Conservation (phyloP, 2,329 filamentous ascomycete species). For the Venturia pyrina region DNA sequence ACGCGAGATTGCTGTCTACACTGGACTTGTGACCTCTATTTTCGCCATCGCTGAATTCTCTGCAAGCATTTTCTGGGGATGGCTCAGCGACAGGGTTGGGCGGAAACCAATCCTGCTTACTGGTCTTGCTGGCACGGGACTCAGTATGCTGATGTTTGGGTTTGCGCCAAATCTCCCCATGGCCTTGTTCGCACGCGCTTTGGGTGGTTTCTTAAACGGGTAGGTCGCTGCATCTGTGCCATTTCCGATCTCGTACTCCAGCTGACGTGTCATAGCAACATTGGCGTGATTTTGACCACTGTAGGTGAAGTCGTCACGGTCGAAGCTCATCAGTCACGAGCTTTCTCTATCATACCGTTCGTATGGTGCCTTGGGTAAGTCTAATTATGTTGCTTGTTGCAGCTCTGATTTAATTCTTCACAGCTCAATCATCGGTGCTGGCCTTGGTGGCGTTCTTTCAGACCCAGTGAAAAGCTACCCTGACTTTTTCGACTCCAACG, state of each 20-base stretch:
- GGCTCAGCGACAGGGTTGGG: conserved; percentile 81
- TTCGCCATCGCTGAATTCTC: conserved; percentile 95
- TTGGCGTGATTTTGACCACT: conserved; percentile 89
- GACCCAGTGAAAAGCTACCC: conserved; percentile 80
- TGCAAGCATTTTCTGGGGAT: conserved; percentile 86
- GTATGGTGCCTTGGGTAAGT: conserved; percentile 87
- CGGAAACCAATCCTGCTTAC: conserved; percentile 85
- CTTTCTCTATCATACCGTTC: conserved; percentile 95
- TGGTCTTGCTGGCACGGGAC: conserved; percentile 79
- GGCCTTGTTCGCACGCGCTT: conserved; percentile 75
- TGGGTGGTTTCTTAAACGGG: conserved; percentile 90
- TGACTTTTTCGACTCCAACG: conserved; percentile 56
- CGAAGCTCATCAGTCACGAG: conserved; percentile 87
- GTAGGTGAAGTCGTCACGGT: conserved; percentile 88
- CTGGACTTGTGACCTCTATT: conserved; percentile 89
- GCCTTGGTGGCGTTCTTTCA: conserved; percentile 82
- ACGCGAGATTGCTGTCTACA: conserved; percentile 78
- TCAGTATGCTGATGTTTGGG: conserved; percentile 89
- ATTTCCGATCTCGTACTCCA: not conserved
- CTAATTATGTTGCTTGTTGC: conserved; percentile 12
- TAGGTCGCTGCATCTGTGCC: conserved; percentile 36
- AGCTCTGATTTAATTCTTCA: conserved; percentile 17
- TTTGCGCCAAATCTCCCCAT: conserved; percentile 74
- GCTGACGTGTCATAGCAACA: conserved; percentile 51
- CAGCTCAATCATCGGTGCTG: conserved; percentile 83